Evolutionary conservation across 2,329 filamentous ascomycete species (phyloP).

Genomic region (Lanzia echinophila): DNA sequence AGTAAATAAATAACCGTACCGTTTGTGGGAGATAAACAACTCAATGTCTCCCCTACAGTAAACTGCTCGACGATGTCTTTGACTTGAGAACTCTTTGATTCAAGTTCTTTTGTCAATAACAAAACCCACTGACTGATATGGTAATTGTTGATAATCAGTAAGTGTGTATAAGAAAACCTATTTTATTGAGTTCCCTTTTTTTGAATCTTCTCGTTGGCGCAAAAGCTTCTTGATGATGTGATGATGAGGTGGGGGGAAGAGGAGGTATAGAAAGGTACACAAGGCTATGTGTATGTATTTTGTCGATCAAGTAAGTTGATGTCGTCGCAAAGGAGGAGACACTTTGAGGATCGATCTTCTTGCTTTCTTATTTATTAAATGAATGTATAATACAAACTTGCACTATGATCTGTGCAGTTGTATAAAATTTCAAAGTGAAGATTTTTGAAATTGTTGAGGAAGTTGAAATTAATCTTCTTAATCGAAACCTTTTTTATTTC

Average conservation of each 20-base stretch:
- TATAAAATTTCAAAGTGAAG: no score
- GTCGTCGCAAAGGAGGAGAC: not conserved
- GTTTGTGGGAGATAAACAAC: constrained; percentile 90
- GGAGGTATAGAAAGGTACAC: no score
- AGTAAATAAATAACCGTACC: constrained; percentile 40
- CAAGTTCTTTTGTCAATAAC: not conserved
- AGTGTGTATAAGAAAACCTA: not conserved
- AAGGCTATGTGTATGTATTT: not conserved
- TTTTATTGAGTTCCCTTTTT: no score
- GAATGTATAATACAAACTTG: not conserved
- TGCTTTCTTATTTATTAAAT: constrained; percentile 4
- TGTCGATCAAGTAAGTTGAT: no score
- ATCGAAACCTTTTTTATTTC: no score
- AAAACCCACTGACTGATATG: not conserved
- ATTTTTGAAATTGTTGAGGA: not conserved
- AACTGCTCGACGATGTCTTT: constrained; percentile 33
- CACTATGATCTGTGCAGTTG: not conserved
- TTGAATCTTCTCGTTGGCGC: no score
- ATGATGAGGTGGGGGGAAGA: no score
- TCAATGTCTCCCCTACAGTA: constrained; percentile 86
- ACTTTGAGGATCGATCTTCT: not conserved
- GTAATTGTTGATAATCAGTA: no score
- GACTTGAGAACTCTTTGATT: not conserved
- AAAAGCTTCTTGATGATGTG: no score
- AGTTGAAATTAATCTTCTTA: not conserved